Conservation (phyloP, 345 rosid genomes). For the Populus alba region DNA sequence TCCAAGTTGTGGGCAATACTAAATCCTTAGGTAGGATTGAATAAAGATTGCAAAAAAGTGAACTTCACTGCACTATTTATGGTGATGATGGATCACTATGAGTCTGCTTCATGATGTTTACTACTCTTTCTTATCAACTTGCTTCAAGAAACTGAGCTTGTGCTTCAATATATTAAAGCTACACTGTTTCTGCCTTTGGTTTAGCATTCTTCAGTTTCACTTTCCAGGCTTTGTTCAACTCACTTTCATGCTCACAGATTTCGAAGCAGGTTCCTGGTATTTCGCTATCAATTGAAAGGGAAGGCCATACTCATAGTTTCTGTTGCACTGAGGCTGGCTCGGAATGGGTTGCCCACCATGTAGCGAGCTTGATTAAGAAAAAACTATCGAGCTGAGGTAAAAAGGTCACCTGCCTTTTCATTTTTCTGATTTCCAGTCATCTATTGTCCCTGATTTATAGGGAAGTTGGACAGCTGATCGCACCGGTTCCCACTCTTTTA, state of each 20-base stretch:
- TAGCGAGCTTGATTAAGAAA: conserved; percentile 51
- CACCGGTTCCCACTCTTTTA: too few species aligned
- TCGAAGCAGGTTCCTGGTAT: conserved; percentile 53
- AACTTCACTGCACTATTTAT: too few species aligned
- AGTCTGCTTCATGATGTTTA: background rate
- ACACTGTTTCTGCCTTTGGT: background rate
- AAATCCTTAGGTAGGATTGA: background rate
- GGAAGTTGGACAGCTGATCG: too few species aligned
- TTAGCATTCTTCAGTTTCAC: background rate
- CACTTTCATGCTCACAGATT: conserved; percentile 40
- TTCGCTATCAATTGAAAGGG: conserved; percentile 61
- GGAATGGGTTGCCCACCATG: conserved; percentile 64
- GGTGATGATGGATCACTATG: too few species aligned
- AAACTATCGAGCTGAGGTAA: conserved; percentile 10
- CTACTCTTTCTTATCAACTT: background rate
- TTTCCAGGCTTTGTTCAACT: background rate
- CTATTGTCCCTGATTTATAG: too few species aligned
- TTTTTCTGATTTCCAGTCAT: too few species aligned
- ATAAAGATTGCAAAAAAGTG: background rate
- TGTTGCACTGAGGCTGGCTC: conserved; percentile 80
- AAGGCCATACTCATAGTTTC: conserved; percentile 75
- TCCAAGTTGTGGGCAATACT: background rate
- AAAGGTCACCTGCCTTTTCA: too few species aligned
- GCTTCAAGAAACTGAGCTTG: background rate
- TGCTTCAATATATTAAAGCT: background rate